phyloP scores from a whole-genome alignment of 768 basidiomycete genomes.

The Exidia glandulosa region DNA sequence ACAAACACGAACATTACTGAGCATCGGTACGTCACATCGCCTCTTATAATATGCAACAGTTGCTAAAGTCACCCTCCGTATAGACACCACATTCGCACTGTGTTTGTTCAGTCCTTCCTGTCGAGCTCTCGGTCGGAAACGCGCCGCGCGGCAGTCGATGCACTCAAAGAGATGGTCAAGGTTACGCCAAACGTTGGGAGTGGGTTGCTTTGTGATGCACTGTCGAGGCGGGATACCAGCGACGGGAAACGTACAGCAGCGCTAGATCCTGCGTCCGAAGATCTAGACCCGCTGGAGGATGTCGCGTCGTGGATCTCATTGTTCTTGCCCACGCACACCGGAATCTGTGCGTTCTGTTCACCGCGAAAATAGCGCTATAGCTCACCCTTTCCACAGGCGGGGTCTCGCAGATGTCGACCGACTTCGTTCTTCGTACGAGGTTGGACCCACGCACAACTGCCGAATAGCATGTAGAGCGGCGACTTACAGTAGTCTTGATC shows the following conservation, averaged over 20 bases:
- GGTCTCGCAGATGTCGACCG: slow-evolving; percentile 64
- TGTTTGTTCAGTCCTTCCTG: slow-evolving; percentile 58
- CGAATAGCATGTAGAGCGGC: slow-evolving; percentile 33
- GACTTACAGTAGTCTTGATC: slow-evolving; percentile 39
- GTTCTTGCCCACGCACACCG: slow-evolving; percentile 67
- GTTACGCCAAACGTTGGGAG: slow-evolving; percentile 38
- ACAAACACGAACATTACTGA: slow-evolving; percentile 31
- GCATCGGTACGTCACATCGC: slow-evolving; percentile 33
- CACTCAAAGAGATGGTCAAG: slow-evolving; percentile 29
- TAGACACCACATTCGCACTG: slow-evolving; percentile 41
- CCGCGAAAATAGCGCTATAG: neutral
- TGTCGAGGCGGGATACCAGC: slow-evolving; percentile 35
- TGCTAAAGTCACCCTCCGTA: neutral
- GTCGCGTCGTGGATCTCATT: slow-evolving; percentile 41
- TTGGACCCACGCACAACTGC: slow-evolving; percentile 58
- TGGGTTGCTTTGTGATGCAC: slow-evolving; percentile 44
- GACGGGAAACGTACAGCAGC: slow-evolving; percentile 27
- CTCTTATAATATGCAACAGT: neutral
- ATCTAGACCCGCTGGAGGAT: slow-evolving; percentile 41
- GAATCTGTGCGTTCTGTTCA: slow-evolving; percentile 36
- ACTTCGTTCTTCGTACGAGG: slow-evolving; percentile 57
- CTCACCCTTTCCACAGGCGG: slow-evolving; percentile 29
- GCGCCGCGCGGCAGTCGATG: slow-evolving; percentile 34
- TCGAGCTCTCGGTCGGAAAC: slow-evolving; percentile 44
- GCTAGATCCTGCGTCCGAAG: too few relatives aligned